A percentile compares a stretch with the other conserved stretches of the same genome.
These are phyloP conservation scores for Aspergillus thermomutatus DNA, from an alignment of 2,329 filamentous ascomycete species.

Conservation along the genomic window DNA sequence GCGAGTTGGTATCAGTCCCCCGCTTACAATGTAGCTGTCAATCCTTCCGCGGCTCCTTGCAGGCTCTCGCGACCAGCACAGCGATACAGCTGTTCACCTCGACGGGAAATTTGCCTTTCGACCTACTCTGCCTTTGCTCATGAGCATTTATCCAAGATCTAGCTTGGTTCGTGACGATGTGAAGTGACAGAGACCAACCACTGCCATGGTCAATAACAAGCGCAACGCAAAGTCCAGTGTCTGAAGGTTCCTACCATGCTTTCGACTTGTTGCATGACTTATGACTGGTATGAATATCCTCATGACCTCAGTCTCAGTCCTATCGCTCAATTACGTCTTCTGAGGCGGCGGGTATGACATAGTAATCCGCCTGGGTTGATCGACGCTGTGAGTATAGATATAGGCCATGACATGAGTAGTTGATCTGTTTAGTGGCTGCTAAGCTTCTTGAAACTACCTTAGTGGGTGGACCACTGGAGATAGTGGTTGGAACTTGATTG, in stretches of 20 bases:
- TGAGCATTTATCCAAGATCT: neutral
- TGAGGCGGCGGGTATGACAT: too few species aligned
- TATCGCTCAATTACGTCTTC: too few species aligned
- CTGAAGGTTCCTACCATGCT: neutral
- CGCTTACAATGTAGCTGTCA: too few species aligned
- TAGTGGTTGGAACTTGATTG: neutral
- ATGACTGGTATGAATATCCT: neutral
- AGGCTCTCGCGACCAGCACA: neutral
- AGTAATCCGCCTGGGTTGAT: neutral
- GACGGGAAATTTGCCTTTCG: neutral
- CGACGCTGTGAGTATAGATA: neutral
- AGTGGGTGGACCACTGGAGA: neutral
- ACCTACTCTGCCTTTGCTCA: neutral
- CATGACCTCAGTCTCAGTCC: neutral
- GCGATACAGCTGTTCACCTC: neutral
- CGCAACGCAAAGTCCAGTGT: too few species aligned
- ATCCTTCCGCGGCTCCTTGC: too few species aligned
- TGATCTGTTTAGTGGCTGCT: neutral
- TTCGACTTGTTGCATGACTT: neutral
- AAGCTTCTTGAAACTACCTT: neutral
- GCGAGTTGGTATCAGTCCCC: too few species aligned
- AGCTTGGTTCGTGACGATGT: neutral
- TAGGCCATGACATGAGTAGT: neutral
- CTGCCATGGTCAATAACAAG: too few species aligned
- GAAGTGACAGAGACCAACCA: neutral